Evolutionary conservation across 345 rosid species (phyloP), one percentile per base, ranked within the genome.

Genomic region (Boechera retrofracta): DNA sequence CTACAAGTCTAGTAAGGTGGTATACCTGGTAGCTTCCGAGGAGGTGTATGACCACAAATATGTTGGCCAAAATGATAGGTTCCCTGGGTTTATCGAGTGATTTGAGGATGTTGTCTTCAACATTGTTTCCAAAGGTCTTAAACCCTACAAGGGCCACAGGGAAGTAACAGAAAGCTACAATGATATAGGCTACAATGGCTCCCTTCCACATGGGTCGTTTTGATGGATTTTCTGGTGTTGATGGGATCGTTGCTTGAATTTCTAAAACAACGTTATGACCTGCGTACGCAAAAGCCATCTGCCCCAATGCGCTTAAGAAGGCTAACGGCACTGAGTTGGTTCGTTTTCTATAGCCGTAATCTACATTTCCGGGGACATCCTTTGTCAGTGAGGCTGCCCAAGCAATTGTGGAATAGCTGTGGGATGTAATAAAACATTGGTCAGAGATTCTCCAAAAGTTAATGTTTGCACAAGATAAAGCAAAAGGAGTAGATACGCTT

Each of bases 221-320:
- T 7, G 97, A 91, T 32, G 97, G 94, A 63, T 84, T 84, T 71
- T 87, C 97, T 0, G 93, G 93, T 15, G 94, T 85, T 51, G 97
- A 91, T 4, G 94, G 97, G 51, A 91, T 91, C 2, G 97, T 91
- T 76, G 94, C 94, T 86, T 91, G 97, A 75, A 91, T 91, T 77
- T 91, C 94, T 71, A 91, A 69, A 12, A 86, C 97, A n/a, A 91
- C 97, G 59, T 88, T 89, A 80, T 89, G 97, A 8, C 97, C 97
- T 0, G 93, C 93, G 73, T 91, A 89, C 47, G 97, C 94, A 41
- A 88, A 91, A 54, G 94, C 97, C 53, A 91, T 87, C 3, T 81
- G 79, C 4, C 97, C 97, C 62, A 91, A 35, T 10, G 88, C 97
- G n/a, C 80, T 73, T 31, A 89, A 82, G 79, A 91, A 89, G 78